phyloP scores from a whole-genome alignment of 2,329 filamentous ascomycete species.

The Aureobasidium sp. region DNA sequence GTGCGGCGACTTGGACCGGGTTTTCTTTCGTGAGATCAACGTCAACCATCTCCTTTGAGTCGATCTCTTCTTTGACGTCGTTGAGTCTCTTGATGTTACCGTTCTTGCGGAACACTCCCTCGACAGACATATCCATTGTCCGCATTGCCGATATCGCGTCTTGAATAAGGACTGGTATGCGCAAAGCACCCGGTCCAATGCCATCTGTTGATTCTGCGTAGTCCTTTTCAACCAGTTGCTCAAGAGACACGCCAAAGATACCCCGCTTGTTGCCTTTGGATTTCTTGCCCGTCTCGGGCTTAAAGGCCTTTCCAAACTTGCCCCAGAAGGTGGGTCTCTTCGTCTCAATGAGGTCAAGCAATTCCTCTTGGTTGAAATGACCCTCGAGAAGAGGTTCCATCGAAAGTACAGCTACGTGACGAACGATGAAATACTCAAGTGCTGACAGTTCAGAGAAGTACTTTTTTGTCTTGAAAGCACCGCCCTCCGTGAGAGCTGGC shows the following conservation, averaged over 20 bases:
- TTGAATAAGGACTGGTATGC: constrained; percentile 90
- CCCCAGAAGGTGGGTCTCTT: constrained; percentile 96
- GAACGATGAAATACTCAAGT: constrained; percentile 94
- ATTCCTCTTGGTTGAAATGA: constrained; percentile 88
- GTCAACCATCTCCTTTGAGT: constrained; percentile 74
- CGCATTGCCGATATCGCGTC: constrained; percentile 91
- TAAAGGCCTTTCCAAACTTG: constrained; percentile 90
- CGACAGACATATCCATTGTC: constrained; percentile 97
- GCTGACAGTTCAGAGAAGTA: constrained; percentile 96
- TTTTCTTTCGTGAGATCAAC: constrained; percentile 83
- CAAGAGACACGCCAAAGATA: constrained; percentile 83
- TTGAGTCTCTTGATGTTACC: constrained; percentile 93
- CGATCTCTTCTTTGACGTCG: constrained; percentile 78
- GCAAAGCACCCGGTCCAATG: constrained; percentile 82
- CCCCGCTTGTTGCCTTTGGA: constrained; percentile 84
- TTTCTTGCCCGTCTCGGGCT: constrained; percentile 50
- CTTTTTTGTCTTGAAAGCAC: constrained; percentile 58
- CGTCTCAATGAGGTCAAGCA: constrained; percentile 86
- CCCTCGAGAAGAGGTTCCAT: constrained; percentile 89
- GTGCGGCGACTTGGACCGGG: constrained; percentile 85
- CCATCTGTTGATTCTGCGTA: constrained; percentile 97
- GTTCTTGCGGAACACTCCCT: constrained; percentile 98
- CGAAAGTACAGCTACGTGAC: constrained; percentile 86
- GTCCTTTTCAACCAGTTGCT: constrained; percentile 83
- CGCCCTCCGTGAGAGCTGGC: constrained; percentile 25